A percentile compares a stretch with the other conserved stretches of the same genome.
Conservation (phyloP, 345 rosid genomes). For the Citrus hindsii region DNA sequence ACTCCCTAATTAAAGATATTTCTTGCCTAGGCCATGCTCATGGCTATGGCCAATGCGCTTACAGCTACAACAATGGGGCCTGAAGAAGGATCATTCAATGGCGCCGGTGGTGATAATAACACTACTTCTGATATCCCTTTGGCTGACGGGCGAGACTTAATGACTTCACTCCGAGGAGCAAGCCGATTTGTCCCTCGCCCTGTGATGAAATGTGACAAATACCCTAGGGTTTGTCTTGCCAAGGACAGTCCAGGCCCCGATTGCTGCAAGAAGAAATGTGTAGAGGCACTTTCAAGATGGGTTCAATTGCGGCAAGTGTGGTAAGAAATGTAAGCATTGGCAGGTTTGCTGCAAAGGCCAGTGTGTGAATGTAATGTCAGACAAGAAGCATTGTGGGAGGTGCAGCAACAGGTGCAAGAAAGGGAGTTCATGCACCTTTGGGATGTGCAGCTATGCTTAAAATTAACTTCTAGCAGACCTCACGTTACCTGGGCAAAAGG, state of each 20-base stretch:
- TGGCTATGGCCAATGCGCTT: constrained; percentile 5
- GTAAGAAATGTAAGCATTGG: constrained; percentile 23
- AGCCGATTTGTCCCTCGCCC: constrained; percentile 14
- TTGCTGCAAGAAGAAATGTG: constrained; percentile 36
- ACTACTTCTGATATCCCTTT: no score
- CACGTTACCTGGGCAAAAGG: no score
- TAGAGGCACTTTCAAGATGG: constrained; percentile 18
- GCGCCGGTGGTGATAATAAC: background rate
- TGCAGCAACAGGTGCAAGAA: constrained; percentile 57
- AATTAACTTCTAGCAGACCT: background rate
- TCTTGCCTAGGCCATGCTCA: constrained; percentile 5
- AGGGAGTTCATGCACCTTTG: constrained; percentile 43
- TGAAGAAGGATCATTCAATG: background rate
- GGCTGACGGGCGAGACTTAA: background rate
- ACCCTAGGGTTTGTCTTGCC: constrained; percentile 18
- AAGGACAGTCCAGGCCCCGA: constrained; percentile 29
- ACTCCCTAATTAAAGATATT: background rate
- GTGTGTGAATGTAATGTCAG: constrained; percentile 31
- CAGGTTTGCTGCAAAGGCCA: constrained; percentile 25
- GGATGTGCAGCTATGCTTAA: constrained; percentile 61
- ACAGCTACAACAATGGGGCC: background rate
- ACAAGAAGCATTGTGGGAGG: constrained; percentile 54
- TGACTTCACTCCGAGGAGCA: constrained; percentile 14
- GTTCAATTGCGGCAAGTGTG: constrained; percentile 24
- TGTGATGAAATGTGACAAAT: constrained; percentile 25